phyloP scores from a whole-genome alignment of 2,329 filamentous ascomycete genomes.

The Ophiostoma sp. region DNA sequence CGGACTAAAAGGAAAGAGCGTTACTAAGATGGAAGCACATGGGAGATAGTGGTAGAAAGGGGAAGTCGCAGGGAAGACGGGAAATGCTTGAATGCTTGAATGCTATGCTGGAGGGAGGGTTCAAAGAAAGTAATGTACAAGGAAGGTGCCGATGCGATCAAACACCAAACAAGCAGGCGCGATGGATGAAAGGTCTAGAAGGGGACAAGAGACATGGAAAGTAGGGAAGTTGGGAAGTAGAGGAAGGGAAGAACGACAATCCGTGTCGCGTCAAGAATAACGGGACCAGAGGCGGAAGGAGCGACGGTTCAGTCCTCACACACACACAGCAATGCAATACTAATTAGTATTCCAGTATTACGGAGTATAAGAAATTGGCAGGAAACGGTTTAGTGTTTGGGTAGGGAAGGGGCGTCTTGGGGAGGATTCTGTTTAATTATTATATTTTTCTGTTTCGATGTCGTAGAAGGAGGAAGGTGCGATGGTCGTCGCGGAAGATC shows the following conservation, averaged over 20 bases:
- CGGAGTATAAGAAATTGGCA: slow-evolving; percentile 18
- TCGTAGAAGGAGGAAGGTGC: slow-evolving; percentile 11
- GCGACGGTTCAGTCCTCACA: slow-evolving; percentile 19
- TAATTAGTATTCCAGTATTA: neutral
- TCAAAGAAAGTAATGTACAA: neutral
- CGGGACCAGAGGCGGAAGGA: slow-evolving; percentile 23
- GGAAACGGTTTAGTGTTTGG: slow-evolving; percentile 14
- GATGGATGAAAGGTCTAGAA: neutral
- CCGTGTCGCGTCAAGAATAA: slow-evolving; percentile 26
- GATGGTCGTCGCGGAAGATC: slow-evolving; percentile 6
- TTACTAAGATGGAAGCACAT: neutral
- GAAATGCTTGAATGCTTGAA: neutral
- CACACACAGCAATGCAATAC: slow-evolving; percentile 13
- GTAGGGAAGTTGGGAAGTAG: neutral
- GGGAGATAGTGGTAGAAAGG: neutral
- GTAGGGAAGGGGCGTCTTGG: slow-evolving; percentile 13
- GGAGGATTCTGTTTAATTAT: slow-evolving; percentile 9
- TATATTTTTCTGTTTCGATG: slow-evolving; percentile 6
- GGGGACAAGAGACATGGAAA: slow-evolving; percentile 2
- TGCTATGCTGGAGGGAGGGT: neutral
- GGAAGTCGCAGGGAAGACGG: neutral
- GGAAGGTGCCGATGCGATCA: slow-evolving; percentile 16
- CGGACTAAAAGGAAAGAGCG: slow-evolving; percentile 5
- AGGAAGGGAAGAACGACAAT: slow-evolving; percentile 25
- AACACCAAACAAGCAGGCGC: slow-evolving; percentile 12